A percentile compares a stretch with the other conserved stretches of the same genome.
Evolutionary conservation across 371 early-diverging fungal genomes (phyloP).

Genomic region (Mucor plumbeus): DNA sequence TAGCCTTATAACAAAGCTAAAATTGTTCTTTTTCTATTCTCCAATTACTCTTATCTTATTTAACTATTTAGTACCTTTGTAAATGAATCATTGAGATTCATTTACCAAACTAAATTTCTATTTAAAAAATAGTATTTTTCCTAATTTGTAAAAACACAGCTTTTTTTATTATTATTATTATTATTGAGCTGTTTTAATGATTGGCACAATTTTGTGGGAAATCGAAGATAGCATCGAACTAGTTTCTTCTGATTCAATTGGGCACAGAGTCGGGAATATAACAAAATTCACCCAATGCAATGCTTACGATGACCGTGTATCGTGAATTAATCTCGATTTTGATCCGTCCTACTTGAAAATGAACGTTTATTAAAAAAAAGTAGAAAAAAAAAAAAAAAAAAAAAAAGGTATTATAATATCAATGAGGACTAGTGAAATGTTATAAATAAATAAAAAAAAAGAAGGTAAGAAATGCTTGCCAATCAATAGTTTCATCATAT

Average conservation of each 20-base stretch:
- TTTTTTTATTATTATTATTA: not conserved
- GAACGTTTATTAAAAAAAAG: too few relatives aligned
- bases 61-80: not conserved
- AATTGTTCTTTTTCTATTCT: not conserved
- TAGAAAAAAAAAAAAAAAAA: too few relatives aligned
- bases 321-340: not conserved
- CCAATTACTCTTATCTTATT: not conserved
- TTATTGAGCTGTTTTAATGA: not conserved
- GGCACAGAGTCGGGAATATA: not conserved
- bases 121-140: slow-evolving; percentile 1
- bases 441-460: not conserved
- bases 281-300: not conserved
- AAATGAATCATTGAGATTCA: too few relatives aligned
- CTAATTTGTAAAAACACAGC: not conserved
- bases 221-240: not conserved
- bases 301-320: not conserved
- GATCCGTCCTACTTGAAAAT: not conserved
- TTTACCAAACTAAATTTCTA: too few relatives aligned
- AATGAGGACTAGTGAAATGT: too few relatives aligned
- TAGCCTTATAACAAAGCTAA: not conserved
- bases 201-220: not conserved
- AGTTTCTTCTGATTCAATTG: not conserved
- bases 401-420: too few relatives aligned
- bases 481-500: not conserved
- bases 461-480: not conserved